Percentiles rank a stretch among this genome's conserved stretches.
Conservation (phyloP, 257 asterid species). For the Solanum peruvianum region DNA sequence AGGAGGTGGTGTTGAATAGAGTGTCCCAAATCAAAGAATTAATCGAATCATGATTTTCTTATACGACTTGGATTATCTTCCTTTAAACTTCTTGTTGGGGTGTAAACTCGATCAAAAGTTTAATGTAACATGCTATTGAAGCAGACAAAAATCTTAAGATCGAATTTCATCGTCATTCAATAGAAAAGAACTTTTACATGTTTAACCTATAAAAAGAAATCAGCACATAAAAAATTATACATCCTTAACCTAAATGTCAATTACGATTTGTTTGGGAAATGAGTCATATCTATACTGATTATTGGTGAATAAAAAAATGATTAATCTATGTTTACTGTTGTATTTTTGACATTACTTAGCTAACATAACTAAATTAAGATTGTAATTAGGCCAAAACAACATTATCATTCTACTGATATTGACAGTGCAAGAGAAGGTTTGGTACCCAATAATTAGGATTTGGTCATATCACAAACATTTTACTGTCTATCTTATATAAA, state of each 20-base stretch:
- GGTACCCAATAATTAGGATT: neutral
- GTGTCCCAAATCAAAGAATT: neutral
- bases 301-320: neutral
- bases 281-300: neutral
- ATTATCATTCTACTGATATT: neutral
- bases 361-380: neutral
- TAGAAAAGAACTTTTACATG: rapidly evolving
- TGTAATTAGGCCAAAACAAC: neutral
- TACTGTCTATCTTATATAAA: neutral
- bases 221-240: no score
- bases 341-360: neutral
- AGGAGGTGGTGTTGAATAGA: neutral
- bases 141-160: no score
- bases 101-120: rapidly evolving
- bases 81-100: neutral
- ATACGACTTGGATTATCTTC: neutral
- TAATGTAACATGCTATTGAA: neutral
- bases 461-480: neutral
- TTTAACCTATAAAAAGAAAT: no score
- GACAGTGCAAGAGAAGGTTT: neutral
- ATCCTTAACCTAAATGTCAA: no score
- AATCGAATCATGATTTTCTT: neutral
- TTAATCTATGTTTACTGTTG: neutral
- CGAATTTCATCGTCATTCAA: rapidly evolving
- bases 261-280: neutral